Percentiles rank a stretch among this genome's conserved stretches.
Evolutionary conservation across 2,329 filamentous ascomycete species (phyloP).

Genomic region (Trichoderma sp.): DNA sequence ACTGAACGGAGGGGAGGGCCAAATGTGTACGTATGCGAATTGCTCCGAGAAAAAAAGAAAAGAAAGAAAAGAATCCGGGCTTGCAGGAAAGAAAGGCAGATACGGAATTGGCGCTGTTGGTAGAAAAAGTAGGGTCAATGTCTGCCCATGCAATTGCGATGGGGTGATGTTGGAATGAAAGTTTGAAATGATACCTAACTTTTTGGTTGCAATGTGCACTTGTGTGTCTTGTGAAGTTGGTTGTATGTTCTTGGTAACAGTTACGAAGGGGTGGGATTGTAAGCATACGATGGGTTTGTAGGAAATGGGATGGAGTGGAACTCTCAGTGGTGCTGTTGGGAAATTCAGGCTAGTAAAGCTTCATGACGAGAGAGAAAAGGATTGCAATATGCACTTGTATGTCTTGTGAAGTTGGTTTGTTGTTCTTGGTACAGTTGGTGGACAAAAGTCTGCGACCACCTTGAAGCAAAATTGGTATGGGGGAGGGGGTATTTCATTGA

Average conservation of each 20-base stretch:
- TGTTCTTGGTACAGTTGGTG: too few species aligned
- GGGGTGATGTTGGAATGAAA: constrained; percentile 22
- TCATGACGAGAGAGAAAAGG: too few species aligned
- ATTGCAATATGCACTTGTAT: too few species aligned
- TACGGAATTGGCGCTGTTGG: constrained; percentile 9
- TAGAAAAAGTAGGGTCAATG: constrained; percentile 19
- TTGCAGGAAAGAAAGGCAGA: not conserved
- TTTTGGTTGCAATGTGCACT: not conserved
- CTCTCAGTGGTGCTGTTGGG: too few species aligned
- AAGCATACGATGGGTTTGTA: too few species aligned
- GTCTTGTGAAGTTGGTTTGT: too few species aligned
- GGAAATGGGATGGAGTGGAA: too few species aligned
- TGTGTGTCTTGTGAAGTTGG: not conserved
- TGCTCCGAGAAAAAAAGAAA: not conserved
- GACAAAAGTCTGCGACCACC: too few species aligned
- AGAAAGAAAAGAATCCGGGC: not conserved
- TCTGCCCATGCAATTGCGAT: not conserved
- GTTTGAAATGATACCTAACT: constrained; percentile 18
- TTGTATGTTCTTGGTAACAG: not conserved
- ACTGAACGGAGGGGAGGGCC: not conserved
- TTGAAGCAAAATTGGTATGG: too few species aligned
- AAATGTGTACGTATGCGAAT: not conserved
- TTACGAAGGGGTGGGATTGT: not conserved
- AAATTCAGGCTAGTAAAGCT: too few species aligned
- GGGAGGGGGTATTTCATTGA: too few species aligned